Percentiles rank a stretch among this genome's conserved stretches.
These are phyloP conservation scores for Cyclotella sp. DNA, from an alignment of 108 stramenopile genomes.

Conservation along the genomic window DNA sequence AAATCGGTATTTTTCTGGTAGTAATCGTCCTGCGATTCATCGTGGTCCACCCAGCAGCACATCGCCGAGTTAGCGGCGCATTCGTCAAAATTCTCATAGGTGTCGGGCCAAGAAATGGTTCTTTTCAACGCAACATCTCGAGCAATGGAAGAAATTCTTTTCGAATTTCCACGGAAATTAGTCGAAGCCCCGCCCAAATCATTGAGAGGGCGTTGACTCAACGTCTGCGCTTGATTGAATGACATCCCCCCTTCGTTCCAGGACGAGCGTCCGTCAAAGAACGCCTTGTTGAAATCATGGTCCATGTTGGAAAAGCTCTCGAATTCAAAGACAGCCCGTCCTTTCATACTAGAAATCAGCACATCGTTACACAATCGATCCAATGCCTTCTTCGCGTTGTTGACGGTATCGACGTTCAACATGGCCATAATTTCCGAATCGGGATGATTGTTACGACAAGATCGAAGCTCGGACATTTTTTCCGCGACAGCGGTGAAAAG, in stretches of 20 bases:
- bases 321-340: background rate
- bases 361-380: slow-evolving; percentile 7
- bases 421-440: background rate
- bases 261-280: slow-evolving; percentile 11
- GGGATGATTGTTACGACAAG: background rate
- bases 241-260: slow-evolving; percentile 2
- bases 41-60: slow-evolving; percentile 14
- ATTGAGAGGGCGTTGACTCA: background rate
- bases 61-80: slow-evolving; percentile 3
- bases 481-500: background rate
- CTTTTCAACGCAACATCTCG: background rate
- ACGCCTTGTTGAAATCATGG: slow-evolving; percentile 4
- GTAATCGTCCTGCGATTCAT: background rate
- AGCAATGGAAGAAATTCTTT: background rate
- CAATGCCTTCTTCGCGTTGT: background rate
- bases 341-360: background rate
- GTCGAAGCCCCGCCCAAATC: background rate
- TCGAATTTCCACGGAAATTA: background rate
- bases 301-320: slow-evolving; percentile 3
- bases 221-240: background rate
- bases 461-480: background rate
- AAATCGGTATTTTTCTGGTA: background rate
- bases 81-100: background rate
- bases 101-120: slow-evolving; percentile 5
- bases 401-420: background rate